Evolutionary conservation across 495 filamentous ascomycete genomes (phyloP), one percentile per base, ranked within the genome.

Genomic region (Lepraria neglecta): DNA sequence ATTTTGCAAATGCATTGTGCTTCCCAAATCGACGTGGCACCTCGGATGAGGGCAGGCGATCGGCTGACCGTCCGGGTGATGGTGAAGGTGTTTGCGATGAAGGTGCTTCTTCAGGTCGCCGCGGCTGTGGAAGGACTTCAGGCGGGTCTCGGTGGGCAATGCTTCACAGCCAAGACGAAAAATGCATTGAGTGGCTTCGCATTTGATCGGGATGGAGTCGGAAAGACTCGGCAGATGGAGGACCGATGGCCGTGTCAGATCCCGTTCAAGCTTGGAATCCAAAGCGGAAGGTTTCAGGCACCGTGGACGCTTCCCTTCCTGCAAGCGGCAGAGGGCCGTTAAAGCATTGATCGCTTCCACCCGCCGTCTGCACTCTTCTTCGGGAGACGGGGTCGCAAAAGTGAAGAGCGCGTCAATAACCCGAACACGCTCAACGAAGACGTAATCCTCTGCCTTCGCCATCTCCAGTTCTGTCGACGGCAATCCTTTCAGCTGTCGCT

Each of bases 401-500:
- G 45, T 61, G 31, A 65, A 53, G 24, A 53, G 50, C 50, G 50
- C 50, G 30, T 53, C 50, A 28, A 53, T 24, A 24, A 21, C 50
- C 50, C 24, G 10, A 21, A 53, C 50, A n/a, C 50, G 15, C 24
- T 53, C 50, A 12, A 21, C n/a, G 50, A 19, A 53, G 24, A 53
- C n/a, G 24, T 53, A 53, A 14, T 53, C 50, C 24, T n/a, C 50
- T 31, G 10, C 50, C 50, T 31, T 4, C 11, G 24, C 17, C 4
- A 14, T 53, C 24, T 53, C 14, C 50, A 17, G 14, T 53, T 24
- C 21, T n/a, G 30, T 10, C 14, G 30, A 14, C 21, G 50, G 50
- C 30, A 53, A 31, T 28, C 71, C 66, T 40, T 67, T 58, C 10
- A 74, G 63, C 61, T 74, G 57, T 51, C 59, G 56, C 44, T 72